Conservation (phyloP, 2,329 filamentous ascomycete species). For the Neopestalotiopsis sp. region DNA sequence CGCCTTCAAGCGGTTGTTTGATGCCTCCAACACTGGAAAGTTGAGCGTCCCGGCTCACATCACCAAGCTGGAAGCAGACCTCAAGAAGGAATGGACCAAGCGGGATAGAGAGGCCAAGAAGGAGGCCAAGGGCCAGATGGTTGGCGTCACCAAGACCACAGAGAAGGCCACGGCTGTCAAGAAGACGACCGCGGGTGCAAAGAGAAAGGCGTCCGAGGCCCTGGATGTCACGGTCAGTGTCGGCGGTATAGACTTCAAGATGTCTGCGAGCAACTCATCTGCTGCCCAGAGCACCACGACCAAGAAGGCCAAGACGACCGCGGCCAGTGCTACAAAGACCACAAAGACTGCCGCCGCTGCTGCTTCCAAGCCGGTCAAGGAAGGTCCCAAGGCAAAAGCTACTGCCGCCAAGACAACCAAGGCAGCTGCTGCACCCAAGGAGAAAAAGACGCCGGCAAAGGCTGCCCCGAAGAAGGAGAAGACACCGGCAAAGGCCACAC, state of each 20-base stretch:
- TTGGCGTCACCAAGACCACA: slow-evolving; percentile 6
- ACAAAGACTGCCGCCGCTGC: slow-evolving; percentile 4
- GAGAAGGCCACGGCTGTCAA: slow-evolving; percentile 16
- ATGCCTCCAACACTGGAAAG: slow-evolving; percentile 54
- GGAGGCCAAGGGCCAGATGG: slow-evolving; percentile 25
- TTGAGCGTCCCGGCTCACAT: slow-evolving; percentile 56
- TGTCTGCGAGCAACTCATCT: slow-evolving; percentile 28
- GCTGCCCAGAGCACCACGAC: slow-evolving; percentile 13
- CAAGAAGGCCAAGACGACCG: slow-evolving; percentile 33
- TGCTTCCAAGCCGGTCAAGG: slow-evolving; percentile 5
- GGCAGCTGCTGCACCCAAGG: neutral
- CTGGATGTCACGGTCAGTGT: slow-evolving; percentile 31
- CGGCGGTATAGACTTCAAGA: slow-evolving; percentile 33
- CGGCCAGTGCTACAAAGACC: neutral
- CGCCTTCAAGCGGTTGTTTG: slow-evolving; percentile 63
- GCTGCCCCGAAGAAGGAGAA: slow-evolving; percentile 5
- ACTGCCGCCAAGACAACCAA: slow-evolving; percentile 19
- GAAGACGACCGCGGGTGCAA: slow-evolving; percentile 25
- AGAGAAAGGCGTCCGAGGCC: slow-evolving; percentile 36
- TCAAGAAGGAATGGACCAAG: slow-evolving; percentile 63
- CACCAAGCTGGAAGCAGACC: slow-evolving; percentile 52
- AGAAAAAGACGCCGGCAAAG: neutral
- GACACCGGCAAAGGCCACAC: slow-evolving; percentile 19
- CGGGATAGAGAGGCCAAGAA: slow-evolving; percentile 55
- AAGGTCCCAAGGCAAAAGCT: neutral